Conservation (phyloP, 2,329 filamentous ascomycete genomes). For the Hymenoscyphus infarciens region DNA sequence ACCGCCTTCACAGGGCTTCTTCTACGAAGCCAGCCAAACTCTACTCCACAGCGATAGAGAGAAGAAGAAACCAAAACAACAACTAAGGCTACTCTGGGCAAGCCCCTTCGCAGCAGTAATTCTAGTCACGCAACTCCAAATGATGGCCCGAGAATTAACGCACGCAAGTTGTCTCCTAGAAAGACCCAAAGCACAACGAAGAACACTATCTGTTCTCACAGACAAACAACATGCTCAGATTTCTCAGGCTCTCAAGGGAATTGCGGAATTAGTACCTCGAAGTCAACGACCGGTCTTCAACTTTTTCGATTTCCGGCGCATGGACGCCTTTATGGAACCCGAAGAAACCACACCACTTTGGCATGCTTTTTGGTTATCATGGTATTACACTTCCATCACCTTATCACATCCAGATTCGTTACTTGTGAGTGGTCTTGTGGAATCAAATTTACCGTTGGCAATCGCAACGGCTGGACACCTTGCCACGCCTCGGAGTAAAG, state of each 20-base stretch:
- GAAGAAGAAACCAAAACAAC: constrained; percentile 5
- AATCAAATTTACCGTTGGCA: not conserved
- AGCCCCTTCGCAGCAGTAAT: constrained; percentile 13
- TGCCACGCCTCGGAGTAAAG: constrained; percentile 14
- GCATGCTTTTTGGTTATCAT: constrained; percentile 15
- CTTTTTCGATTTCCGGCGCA: constrained; percentile 6
- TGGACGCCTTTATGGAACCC: not conserved
- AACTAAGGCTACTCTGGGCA: constrained; percentile 12
- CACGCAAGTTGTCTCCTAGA: constrained; percentile 13
- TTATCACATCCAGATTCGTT: constrained; percentile 12
- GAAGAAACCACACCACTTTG: constrained; percentile 11
- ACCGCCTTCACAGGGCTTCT: constrained; percentile 13
- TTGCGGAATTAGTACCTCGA: constrained; percentile 13
- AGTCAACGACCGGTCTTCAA: constrained; percentile 10
- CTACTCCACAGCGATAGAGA: constrained; percentile 10
- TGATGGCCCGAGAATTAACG: constrained; percentile 13
- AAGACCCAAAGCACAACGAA: constrained; percentile 12
- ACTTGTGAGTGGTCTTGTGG: not conserved
- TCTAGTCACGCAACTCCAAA: constrained; percentile 14
- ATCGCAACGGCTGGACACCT: constrained; percentile 10
- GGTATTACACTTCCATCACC: constrained; percentile 13
- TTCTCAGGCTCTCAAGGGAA: constrained; percentile 13
- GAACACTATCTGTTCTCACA: constrained; percentile 11
- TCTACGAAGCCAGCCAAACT: constrained; percentile 14
- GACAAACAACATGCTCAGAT: constrained; percentile 16